These are phyloP conservation scores for Heracleum sosnowskyi DNA, from an alignment of 129 eudicot species.

Conservation along the genomic window DNA sequence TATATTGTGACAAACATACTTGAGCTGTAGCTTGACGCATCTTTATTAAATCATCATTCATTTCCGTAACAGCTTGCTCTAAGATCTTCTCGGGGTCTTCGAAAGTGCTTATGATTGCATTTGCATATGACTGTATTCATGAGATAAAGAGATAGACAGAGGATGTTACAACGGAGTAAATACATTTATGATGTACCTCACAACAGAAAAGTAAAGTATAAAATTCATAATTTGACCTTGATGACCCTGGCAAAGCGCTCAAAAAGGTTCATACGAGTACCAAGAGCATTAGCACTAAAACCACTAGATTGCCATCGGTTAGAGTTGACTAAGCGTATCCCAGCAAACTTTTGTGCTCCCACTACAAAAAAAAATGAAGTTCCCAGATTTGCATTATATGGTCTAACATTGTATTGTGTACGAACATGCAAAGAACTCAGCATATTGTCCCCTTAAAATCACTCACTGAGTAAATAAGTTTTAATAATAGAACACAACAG, in stretches of 20 bases:
- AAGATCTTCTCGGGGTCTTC: constrained; percentile 97
- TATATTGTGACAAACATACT: constrained; percentile 27
- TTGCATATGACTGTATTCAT: constrained; percentile 76
- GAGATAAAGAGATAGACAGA: constrained; percentile 11
- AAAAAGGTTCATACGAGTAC: constrained; percentile 70
- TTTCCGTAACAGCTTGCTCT: constrained; percentile 87
- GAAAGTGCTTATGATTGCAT: constrained; percentile 73
- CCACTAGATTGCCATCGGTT: constrained; percentile 37
- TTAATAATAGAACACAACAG: not conserved
- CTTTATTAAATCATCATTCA: constrained; percentile 91
- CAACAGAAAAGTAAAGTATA: constrained; percentile 9
- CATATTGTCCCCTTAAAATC: not conserved
- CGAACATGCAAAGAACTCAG: not conserved
- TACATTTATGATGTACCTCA: not conserved
- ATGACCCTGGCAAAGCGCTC: constrained; percentile 96
- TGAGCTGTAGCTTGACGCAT: constrained; percentile 99
- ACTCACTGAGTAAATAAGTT: not conserved
- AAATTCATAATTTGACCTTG: constrained; percentile 44
- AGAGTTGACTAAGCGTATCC: constrained; percentile 36
- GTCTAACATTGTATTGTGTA: not conserved
- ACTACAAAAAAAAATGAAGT: constrained; percentile 33
- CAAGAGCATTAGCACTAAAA: constrained; percentile 38
- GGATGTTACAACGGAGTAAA: constrained; percentile 5
- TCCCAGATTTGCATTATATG: not conserved
- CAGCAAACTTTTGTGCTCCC: constrained; percentile 51